Conservation (phyloP, 129 eudicot genomes). For the Glebionis coronaria region DNA sequence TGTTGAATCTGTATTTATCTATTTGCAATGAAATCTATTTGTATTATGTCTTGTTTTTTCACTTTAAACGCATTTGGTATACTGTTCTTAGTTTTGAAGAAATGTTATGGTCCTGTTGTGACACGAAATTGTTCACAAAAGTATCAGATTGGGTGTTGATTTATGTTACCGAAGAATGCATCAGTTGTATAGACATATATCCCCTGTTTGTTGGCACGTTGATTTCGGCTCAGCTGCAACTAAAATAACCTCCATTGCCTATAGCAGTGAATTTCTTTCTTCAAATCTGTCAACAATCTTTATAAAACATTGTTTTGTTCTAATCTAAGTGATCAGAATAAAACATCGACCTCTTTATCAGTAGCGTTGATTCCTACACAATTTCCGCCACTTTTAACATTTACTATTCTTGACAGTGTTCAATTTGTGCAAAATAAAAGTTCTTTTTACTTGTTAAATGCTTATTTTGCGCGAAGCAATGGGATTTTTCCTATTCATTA, state of each 20-base stretch:
- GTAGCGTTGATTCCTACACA: conserved; percentile 55
- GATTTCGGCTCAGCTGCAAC: no score
- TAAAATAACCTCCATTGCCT: neutral
- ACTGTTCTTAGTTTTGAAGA: no score
- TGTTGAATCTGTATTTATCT: no score
- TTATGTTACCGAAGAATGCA: no score
- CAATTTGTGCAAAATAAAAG: conserved; percentile 48
- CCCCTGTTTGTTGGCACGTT: no score
- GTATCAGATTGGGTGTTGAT: no score
- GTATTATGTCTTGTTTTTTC: no score
- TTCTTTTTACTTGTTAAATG: conserved; percentile 64
- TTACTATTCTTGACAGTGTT: conserved; percentile 47
- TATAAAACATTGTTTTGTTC: conserved; percentile 71
- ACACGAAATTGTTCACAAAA: no score
- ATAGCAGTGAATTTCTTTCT: neutral
- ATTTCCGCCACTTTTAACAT: conserved; percentile 68
- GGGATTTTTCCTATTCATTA: conserved; percentile 73
- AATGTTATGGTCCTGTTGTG: no score
- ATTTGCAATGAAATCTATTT: no score
- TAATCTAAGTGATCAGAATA: conserved; percentile 48
- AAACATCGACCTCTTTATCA: conserved; percentile 66
- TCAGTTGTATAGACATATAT: no score
- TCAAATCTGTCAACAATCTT: conserved; percentile 37
- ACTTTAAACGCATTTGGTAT: no score
- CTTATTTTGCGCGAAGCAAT: conserved; percentile 48